These are phyloP conservation scores for Poronia punctata DNA, from an alignment of 495 filamentous ascomycete species.

Conservation along the genomic window DNA sequence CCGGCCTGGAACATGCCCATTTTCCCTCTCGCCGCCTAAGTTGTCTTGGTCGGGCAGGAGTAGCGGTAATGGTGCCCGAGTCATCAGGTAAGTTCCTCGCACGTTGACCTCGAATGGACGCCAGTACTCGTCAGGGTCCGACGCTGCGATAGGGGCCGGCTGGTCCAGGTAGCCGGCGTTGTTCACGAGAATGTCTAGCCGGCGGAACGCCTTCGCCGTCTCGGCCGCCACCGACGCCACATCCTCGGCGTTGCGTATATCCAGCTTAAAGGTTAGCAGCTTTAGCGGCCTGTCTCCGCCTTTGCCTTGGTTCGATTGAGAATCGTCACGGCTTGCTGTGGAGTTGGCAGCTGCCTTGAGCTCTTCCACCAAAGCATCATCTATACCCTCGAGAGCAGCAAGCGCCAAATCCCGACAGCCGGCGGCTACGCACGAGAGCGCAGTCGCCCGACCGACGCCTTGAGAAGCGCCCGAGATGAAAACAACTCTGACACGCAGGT, in stretches of 20 bases:
- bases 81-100: conserved; percentile 38
- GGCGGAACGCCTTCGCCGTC: conserved; percentile 25
- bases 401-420: too few species aligned
- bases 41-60: conserved; percentile 29
- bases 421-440: too few species aligned
- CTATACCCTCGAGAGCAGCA: too few species aligned
- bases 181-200: conserved; percentile 49
- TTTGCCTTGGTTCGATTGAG: conserved; percentile 23
- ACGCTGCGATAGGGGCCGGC: conserved; percentile 27
- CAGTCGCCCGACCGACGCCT: conserved; percentile 41
- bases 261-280: conserved; percentile 34
- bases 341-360: conserved; percentile 27
- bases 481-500: conserved; percentile 33
- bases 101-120: conserved; percentile 39
- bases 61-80: conserved; percentile 37
- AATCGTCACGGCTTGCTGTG: too few species aligned
- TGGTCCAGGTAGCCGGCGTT: conserved; percentile 40
- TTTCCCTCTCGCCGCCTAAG: too few species aligned
- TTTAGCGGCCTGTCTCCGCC: conserved; percentile 26
- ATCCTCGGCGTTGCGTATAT: conserved; percentile 33
- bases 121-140: conserved; percentile 42
- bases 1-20: conserved; percentile 7
- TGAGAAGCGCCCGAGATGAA: conserved; percentile 46
- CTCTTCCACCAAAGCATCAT: conserved; percentile 24
- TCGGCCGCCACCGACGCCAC: conserved; percentile 28